Evolutionary conservation across 140 eudicot genomes (phyloP).

Genomic region (Ambrosia hybrid): DNA sequence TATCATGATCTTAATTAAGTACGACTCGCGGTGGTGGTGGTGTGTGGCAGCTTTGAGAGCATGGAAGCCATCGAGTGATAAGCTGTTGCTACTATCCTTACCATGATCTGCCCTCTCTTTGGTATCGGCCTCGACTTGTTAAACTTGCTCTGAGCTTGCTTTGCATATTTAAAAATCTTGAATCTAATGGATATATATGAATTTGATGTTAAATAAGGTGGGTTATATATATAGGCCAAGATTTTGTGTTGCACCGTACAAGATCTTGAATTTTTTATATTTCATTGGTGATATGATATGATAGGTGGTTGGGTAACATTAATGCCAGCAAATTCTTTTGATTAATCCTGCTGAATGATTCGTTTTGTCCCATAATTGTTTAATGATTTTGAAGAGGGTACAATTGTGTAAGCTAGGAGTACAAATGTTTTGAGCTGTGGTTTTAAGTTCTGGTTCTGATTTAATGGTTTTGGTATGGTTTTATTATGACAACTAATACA

Average conservation of each 20-base stretch:
- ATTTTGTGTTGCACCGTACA: constrained; percentile 24
- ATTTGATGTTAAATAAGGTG: constrained; percentile 15
- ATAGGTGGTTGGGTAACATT: constrained; percentile 30
- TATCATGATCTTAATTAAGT: constrained; percentile 14
- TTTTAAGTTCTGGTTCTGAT: constrained; percentile 18
- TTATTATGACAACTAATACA: constrained; percentile 4
- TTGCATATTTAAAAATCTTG: constrained; percentile 33
- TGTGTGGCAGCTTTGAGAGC: constrained; percentile 32
- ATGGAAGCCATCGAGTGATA: constrained; percentile 39
- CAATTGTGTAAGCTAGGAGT: constrained; percentile 18
- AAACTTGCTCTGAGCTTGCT: constrained; percentile 29
- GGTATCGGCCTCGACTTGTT: constrained; percentile 44
- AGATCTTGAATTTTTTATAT: constrained; percentile 28
- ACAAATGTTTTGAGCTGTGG: constrained; percentile 15
- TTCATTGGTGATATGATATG: constrained; percentile 27
- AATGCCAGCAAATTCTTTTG: constrained; percentile 39
- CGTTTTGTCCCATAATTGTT: constrained; percentile 32
- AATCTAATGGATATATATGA: constrained; percentile 33
- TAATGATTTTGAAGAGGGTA: constrained; percentile 14
- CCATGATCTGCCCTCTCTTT: constrained; percentile 54
- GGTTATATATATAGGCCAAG: constrained; percentile 30
- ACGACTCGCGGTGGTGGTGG: constrained; percentile 18
- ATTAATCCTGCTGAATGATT: constrained; percentile 23
- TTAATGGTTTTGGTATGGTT: constrained; percentile 29
- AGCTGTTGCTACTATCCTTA: constrained; percentile 48